Conservation (phyloP, 129 eudicot genomes). For the Flaveria linearis region DNA sequence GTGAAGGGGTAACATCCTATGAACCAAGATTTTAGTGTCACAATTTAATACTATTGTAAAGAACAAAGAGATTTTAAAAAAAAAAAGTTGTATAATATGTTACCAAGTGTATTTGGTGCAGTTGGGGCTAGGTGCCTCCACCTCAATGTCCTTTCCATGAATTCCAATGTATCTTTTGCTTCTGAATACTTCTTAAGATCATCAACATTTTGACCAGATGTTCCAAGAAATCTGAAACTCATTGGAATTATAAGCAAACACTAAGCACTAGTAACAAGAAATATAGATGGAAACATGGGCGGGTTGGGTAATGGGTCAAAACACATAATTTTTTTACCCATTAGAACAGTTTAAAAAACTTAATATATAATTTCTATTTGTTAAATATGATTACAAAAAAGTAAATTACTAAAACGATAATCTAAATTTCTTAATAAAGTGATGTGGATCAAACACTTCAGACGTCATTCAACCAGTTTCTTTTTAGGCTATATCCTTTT, state of each 20-base stretch:
- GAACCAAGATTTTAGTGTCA: constrained; percentile 23
- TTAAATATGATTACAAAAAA: not conserved
- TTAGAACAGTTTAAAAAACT: not conserved
- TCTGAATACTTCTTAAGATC: constrained; percentile 85
- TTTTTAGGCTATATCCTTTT: not conserved
- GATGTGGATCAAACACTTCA: not conserved
- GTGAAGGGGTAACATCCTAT: constrained; percentile 97
- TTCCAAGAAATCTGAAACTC: constrained; percentile 80
- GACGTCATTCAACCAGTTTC: not conserved
- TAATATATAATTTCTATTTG: too few species aligned
- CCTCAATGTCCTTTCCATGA: constrained; percentile 87
- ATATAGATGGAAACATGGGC: not conserved
- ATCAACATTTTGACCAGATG: constrained; percentile 90
- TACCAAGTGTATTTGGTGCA: constrained; percentile 95
- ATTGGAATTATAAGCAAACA: constrained; percentile 11
- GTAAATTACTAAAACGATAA: not conserved
- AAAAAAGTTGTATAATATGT: not conserved
- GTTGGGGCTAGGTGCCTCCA: constrained; percentile 99
- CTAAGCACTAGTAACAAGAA: not conserved
- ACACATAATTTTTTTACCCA: not conserved
- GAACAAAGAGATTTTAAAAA: not conserved
- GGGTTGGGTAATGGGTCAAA: not conserved
- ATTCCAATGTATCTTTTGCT: constrained; percentile 64
- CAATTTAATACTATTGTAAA: not conserved
- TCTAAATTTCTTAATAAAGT: not conserved